Conservation (phyloP, 2,329 filamentous ascomycete species). For the Xylariaceae sp. region DNA sequence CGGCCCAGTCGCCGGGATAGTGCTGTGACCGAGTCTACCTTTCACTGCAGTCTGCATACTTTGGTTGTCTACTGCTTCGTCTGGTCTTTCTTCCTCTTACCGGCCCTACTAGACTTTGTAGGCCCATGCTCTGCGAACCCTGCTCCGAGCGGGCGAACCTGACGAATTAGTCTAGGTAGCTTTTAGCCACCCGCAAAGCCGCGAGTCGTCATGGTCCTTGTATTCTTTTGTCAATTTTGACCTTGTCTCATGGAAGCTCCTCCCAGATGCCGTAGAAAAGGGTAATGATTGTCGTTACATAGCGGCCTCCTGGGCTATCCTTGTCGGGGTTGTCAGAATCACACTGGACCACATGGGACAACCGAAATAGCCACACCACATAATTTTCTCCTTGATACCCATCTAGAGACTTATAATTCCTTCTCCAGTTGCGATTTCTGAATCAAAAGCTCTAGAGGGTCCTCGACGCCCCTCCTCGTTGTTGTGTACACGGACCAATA, state of each 20-base stretch:
- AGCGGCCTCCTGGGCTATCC: slow-evolving; percentile 22
- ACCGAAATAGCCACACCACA: slow-evolving; percentile 30
- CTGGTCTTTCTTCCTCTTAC: slow-evolving; percentile 13
- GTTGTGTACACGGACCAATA: too few relatives aligned
- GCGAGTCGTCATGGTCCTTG: slow-evolving; percentile 27
- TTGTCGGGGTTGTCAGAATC: slow-evolving; percentile 25
- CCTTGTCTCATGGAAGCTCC: slow-evolving; percentile 25
- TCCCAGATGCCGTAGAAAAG: slow-evolving; percentile 23
- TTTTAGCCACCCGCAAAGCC: slow-evolving; percentile 24
- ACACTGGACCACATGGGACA: slow-evolving; percentile 27
- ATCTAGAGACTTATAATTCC: slow-evolving; percentile 18
- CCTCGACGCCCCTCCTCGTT: slow-evolving; percentile 7
- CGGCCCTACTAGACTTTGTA: slow-evolving; percentile 17
- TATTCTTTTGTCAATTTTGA: slow-evolving; percentile 18
- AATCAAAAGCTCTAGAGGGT: too few relatives aligned
- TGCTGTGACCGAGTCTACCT: slow-evolving; percentile 18
- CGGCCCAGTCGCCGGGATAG: slow-evolving; percentile 16
- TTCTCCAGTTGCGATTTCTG: too few relatives aligned
- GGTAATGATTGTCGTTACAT: slow-evolving; percentile 30
- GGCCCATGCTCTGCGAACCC: too few relatives aligned
- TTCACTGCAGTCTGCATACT: too few relatives aligned
- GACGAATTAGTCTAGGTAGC: slow-evolving; percentile 13
- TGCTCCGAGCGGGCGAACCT: slow-evolving; percentile 14
- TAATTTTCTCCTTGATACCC: slow-evolving; percentile 25
- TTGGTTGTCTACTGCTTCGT: slow-evolving; percentile 13